phyloP scores from a whole-genome alignment of 805 yeast species.

The Nakazawaea ambrosiae region DNA sequence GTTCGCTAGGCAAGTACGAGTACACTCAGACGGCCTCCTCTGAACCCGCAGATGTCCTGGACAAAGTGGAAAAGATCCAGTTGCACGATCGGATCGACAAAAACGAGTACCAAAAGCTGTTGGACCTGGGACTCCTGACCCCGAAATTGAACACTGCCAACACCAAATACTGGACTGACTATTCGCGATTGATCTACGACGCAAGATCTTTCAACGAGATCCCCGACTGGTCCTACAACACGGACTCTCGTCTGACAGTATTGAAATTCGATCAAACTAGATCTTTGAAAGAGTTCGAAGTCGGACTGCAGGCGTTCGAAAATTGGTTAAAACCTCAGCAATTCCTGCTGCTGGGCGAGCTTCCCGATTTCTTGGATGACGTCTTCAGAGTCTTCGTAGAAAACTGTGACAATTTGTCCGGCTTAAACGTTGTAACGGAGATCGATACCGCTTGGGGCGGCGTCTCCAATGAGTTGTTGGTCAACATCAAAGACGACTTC shows the following conservation, averaged over 20 bases:
- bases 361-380: conserved; percentile 48
- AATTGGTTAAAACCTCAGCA: conserved; percentile 13
- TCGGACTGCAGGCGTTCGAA: conserved; percentile 59
- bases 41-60: conserved; percentile 13
- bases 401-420: conserved; percentile 66
- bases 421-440: conserved; percentile 65
- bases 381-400: conserved; percentile 60
- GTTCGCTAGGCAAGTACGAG: conserved; percentile 53
- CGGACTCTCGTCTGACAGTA: conserved; percentile 20
- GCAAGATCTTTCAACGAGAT: conserved; percentile 53
- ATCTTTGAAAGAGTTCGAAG: conserved; percentile 38
- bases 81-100: conserved; percentile 32
- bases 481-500: conserved; percentile 63
- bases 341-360: conserved; percentile 12
- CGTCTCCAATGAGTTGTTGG: conserved; percentile 43
- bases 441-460: conserved; percentile 85
- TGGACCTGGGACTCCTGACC: conserved; percentile 41
- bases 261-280: conserved; percentile 22
- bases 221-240: conserved; percentile 52
- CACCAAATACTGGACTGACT: conserved; percentile 76
- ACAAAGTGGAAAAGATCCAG: conserved; percentile 20
- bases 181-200: conserved; percentile 56
- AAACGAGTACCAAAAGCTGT: conserved; percentile 55
- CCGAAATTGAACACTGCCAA: conserved; percentile 30
- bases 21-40: conserved; percentile 18